A percentile compares a stretch with the other conserved stretches of the same genome.
Conservation (phyloP, 352 stramenopile species). For the Phytophthora pinifolia region DNA sequence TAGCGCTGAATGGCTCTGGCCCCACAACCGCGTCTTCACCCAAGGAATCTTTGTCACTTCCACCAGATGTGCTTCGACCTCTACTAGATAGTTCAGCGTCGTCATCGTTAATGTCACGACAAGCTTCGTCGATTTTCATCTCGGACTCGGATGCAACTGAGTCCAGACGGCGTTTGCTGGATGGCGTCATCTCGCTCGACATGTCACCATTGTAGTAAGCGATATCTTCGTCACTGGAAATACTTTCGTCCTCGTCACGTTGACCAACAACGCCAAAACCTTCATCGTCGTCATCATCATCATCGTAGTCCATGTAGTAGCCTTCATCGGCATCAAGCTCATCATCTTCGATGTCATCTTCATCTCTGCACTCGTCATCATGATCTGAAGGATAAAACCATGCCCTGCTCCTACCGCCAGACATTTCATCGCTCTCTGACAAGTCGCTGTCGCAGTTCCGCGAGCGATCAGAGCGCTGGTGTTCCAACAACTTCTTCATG, state of each 20-base stretch:
- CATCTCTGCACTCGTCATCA: conserved; percentile 47
- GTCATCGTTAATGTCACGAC: background rate
- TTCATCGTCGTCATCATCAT: conserved; percentile 54
- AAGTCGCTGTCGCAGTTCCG: conserved; percentile 49
- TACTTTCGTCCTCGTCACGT: conserved; percentile 30
- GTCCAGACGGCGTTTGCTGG: conserved; percentile 33
- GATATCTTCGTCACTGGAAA: conserved; percentile 40
- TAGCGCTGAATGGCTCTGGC: conserved; percentile 26
- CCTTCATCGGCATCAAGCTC: conserved; percentile 56
- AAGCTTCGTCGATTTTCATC: conserved; percentile 20
- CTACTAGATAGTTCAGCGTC: background rate
- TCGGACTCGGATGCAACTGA: conserved; percentile 42
- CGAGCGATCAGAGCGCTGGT: conserved; percentile 30
- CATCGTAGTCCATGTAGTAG: conserved; percentile 57
- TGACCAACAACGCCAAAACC: conserved; percentile 13
- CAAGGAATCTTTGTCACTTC: conserved; percentile 7
- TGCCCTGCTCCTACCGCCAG: conserved; percentile 16
- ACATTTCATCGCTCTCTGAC: conserved; percentile 45
- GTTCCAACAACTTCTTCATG: conserved; percentile 59
- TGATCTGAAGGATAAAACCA: conserved; percentile 52
- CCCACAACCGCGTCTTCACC: conserved; percentile 13
- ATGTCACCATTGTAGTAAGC: conserved; percentile 14
- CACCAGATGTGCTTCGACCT: conserved; percentile 10
- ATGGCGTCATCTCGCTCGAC: conserved; percentile 4
- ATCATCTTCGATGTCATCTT: conserved; percentile 54